Conservation (phyloP, 2,329 filamentous ascomycete genomes). For the Penicillium sp. region DNA sequence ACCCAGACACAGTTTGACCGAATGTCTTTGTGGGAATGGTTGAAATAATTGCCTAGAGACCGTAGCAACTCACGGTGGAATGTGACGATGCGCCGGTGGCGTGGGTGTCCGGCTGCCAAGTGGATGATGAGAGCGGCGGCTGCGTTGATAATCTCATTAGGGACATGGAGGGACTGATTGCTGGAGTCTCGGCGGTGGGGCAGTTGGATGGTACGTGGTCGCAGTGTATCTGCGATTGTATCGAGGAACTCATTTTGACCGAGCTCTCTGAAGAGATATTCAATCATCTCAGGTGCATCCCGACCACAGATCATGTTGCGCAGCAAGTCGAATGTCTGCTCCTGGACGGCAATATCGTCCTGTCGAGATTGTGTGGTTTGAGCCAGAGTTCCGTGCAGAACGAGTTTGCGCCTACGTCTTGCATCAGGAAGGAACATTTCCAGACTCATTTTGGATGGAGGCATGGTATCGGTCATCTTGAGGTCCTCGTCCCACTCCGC, state of each 20-base stretch:
- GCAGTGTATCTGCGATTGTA: slow-evolving; percentile 75
- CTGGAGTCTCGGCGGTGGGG: slow-evolving; percentile 32
- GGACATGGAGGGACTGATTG: slow-evolving; percentile 33
- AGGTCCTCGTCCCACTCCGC: slow-evolving; percentile 31
- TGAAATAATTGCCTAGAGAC: slow-evolving; percentile 69
- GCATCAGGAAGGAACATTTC: slow-evolving; percentile 40
- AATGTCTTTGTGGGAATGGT: slow-evolving; percentile 69
- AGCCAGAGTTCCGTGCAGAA: slow-evolving; percentile 65
- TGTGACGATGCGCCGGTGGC: slow-evolving; percentile 74
- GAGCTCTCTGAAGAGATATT: slow-evolving; percentile 73
- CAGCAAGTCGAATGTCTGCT: slow-evolving; percentile 85
- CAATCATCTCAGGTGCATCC: slow-evolving; percentile 69
- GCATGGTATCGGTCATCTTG: slow-evolving; percentile 37
- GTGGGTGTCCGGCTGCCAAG: slow-evolving; percentile 75
- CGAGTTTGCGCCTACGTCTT: slow-evolving; percentile 39
- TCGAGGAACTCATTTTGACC: slow-evolving; percentile 76
- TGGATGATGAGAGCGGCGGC: slow-evolving; percentile 83
- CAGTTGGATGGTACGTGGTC: slow-evolving; percentile 45
- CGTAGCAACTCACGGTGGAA: slow-evolving; percentile 73
- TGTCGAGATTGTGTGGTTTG: slow-evolving; percentile 65
- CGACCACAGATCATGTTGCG: slow-evolving; percentile 78
- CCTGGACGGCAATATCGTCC: slow-evolving; percentile 81
- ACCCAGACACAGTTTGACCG: slow-evolving; percentile 78
- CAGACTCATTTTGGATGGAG: slow-evolving; percentile 41
- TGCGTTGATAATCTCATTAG: slow-evolving; percentile 67